phyloP scores from a whole-genome alignment of 768 basidiomycete genomes.

The Mycena olivaceomarginata region DNA sequence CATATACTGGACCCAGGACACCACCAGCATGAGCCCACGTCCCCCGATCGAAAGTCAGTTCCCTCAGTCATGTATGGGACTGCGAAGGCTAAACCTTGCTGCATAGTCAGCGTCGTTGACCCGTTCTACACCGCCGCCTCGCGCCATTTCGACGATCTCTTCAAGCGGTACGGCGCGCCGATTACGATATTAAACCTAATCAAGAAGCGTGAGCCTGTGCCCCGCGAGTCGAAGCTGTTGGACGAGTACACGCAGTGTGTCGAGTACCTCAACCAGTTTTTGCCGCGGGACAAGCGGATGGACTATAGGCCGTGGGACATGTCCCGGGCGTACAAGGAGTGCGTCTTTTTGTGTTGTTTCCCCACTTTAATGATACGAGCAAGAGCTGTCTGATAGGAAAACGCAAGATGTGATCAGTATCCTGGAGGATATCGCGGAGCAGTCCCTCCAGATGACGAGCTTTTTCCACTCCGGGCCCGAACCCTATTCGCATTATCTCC shows the following conservation, averaged over 20 bases:
- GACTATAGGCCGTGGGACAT: conserved; percentile 97
- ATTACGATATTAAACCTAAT: conserved; percentile 96
- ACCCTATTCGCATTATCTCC: conserved; percentile 83
- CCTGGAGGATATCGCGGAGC: conserved; percentile 95
- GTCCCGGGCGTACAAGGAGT: conserved; percentile 96
- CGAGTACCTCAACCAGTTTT: conserved; percentile 94
- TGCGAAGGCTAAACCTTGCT: conserved; percentile 23
- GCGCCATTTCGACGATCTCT: conserved; percentile 93
- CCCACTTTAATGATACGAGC: neutral
- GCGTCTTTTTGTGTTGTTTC: conserved; percentile 30
- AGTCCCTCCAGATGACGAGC: conserved; percentile 91
- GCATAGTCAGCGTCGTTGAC: conserved; percentile 91
- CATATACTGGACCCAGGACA: conserved; percentile 97
- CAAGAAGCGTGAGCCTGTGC: conserved; percentile 87
- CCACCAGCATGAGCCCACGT: conserved; percentile 90
- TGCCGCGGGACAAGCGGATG: conserved; percentile 91
- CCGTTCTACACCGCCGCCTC: conserved; percentile 97
- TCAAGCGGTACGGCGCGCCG: conserved; percentile 92
- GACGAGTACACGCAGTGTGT: conserved; percentile 96
- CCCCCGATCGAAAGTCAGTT: conserved; percentile 96
- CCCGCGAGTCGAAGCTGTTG: conserved; percentile 92
- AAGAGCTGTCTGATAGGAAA: conserved; percentile 71
- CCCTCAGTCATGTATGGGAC: neutral
- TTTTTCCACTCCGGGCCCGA: conserved; percentile 98
- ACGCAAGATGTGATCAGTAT: conserved; percentile 97